phyloP scores from a whole-genome alignment of 495 filamentous ascomycete species.

The Pyrenula aspistea region DNA sequence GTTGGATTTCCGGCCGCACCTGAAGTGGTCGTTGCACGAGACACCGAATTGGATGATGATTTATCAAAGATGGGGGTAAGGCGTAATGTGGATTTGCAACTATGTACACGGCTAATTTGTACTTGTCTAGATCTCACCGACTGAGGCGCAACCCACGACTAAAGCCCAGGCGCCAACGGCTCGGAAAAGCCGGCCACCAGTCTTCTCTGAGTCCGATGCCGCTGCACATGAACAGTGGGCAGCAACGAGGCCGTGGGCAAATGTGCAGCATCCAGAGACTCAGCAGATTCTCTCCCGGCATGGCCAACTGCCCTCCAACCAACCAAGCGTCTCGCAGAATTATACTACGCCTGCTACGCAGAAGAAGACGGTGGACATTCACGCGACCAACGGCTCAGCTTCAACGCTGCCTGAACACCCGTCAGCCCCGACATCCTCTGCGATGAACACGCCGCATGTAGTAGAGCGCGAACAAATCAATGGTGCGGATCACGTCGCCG shows the following conservation, averaged over 20 bases:
- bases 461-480: neutral
- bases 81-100: conserved; percentile 6
- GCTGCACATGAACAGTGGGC: conserved; percentile 74
- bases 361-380: conserved; percentile 37
- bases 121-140: neutral
- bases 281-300: conserved; percentile 20
- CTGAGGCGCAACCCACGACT: neutral
- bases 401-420: conserved; percentile 43
- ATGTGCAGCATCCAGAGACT: conserved; percentile 73
- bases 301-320: conserved; percentile 2
- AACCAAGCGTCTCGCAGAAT: conserved; percentile 15
- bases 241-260: conserved; percentile 77
- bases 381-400: conserved; percentile 41
- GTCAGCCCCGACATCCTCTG: conserved; percentile 32
- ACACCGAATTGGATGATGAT: conserved; percentile 71
- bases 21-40: conserved; percentile 55
- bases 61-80: conserved; percentile 83
- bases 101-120: neutral
- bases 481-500: neutral
- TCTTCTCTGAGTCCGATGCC: conserved; percentile 17
- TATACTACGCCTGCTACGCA: conserved; percentile 39
- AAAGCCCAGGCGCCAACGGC: neutral
- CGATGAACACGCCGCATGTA: conserved; percentile 8
- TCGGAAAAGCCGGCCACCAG: neutral
- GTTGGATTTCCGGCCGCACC: conserved; percentile 95